phyloP scores from a whole-genome alignment of 192 early-diverging fungal species.

The Backusella psychrophila region DNA sequence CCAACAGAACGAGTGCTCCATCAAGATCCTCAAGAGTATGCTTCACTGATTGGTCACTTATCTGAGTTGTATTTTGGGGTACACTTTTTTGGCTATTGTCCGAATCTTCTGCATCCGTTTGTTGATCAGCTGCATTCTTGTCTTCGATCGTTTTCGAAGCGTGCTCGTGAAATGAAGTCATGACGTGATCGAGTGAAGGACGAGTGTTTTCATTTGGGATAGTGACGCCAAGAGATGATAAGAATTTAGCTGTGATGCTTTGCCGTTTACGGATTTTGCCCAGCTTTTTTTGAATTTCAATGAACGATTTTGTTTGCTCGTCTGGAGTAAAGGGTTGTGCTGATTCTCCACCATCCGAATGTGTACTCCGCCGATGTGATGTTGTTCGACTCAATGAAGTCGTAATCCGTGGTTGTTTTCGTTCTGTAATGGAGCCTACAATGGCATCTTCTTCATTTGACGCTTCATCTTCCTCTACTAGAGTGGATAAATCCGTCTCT shows the following conservation, averaged over 20 bases:
- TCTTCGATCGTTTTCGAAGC: neutral
- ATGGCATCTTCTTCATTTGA: slow-evolving; percentile 21
- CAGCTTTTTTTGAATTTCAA: slow-evolving; percentile 17
- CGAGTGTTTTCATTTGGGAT: neutral
- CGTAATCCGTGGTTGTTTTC: slow-evolving; percentile 13
- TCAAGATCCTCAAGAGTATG: neutral
- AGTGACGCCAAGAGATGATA: neutral
- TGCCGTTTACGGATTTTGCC: slow-evolving; percentile 11
- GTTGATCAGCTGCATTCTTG: neutral
- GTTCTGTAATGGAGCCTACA: neutral
- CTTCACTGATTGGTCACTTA: neutral
- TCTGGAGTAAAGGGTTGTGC: neutral
- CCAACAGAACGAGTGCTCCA: neutral
- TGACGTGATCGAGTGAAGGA: neutral
- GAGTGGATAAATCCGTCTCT: neutral
- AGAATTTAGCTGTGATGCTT: slow-evolving; percentile 21
- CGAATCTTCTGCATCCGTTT: neutral
- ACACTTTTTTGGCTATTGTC: neutral
- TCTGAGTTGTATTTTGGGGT: neutral
- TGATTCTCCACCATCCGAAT: neutral
- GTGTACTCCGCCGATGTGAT: neutral
- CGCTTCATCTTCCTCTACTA: slow-evolving; percentile 8
- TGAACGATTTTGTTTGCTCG: neutral
- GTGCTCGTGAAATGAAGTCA: neutral
- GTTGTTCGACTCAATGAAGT: slow-evolving; percentile 17